These are phyloP conservation scores for Jamesozyma gamospora DNA, from an alignment of 805 yeast genomes.

Conservation along the genomic window DNA sequence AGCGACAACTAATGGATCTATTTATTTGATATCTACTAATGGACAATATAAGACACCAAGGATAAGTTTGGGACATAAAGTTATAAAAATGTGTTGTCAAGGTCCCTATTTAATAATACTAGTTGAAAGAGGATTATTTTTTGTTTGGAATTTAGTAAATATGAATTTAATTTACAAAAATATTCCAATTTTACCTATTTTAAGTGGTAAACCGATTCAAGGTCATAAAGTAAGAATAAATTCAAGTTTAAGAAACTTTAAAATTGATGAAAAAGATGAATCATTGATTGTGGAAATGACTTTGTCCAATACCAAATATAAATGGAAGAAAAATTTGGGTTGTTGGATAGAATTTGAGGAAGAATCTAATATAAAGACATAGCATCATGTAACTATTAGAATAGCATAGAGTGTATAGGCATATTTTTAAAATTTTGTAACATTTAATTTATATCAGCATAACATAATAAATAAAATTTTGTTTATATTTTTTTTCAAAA, in stretches of 20 bases:
- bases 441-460: no score
- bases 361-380: background rate
- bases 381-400: no score
- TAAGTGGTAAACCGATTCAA: constrained; percentile 17
- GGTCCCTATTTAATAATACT: constrained; percentile 42
- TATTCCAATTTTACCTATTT: constrained; percentile 23
- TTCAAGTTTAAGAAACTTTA: constrained; percentile 13
- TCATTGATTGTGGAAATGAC: constrained; percentile 11
- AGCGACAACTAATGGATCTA: constrained; percentile 34
- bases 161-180: constrained; percentile 14
- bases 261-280: constrained; percentile 1
- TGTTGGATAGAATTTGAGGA: constrained; percentile 17
- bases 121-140: constrained; percentile 49
- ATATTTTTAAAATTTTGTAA: no score
- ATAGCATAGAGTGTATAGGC: no score
- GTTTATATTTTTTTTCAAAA: no score
- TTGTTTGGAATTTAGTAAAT: constrained; percentile 24
- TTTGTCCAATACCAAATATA: constrained; percentile 11
- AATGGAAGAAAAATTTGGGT: constrained; percentile 20
- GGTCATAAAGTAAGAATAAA: constrained; percentile 21
- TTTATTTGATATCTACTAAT: constrained; percentile 24
- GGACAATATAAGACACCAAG: constrained; percentile 31
- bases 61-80: constrained; percentile 39
- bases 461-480: no score
- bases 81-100: constrained; percentile 34